Evolutionary conservation across 2,329 filamentous ascomycete genomes (phyloP), one percentile per base, ranked within the genome.

Genomic region (Aspergillus neotritici): DNA sequence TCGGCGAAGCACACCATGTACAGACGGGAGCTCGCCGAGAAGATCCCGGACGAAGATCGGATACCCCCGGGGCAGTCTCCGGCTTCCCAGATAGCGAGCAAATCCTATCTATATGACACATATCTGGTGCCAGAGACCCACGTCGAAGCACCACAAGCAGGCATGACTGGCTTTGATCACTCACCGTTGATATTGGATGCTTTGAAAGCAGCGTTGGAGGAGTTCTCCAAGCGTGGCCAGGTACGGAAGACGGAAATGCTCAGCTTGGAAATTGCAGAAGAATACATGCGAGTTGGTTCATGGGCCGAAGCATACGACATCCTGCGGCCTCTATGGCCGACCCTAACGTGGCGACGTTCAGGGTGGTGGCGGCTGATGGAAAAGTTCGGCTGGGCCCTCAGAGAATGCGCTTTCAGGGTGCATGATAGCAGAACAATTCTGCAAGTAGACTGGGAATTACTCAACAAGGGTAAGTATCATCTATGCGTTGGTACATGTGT

Each of bases 61-160:
- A 66, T 68, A 16, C 65, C 76, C 8, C 77, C 78, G 8, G 74
- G 70, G 8, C 73, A 78, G 58, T 76, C 74, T 14, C 73, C 78
- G 16, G 74, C 77, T 10, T 75, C 75, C 9, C 70, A 74, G 48
- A 71, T 78, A 13, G 77, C 74, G 0, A 74, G 66, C 46, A 74
- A 78, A 47, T 72, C 73, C 14, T 65, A 69, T 33, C 45, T 71
- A 11, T 83, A 83, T 52, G 80, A 83, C 50, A 76, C 72, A 4
- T 83, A 82, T 55, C 68, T 83, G 21, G 77, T 75, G 5, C 76
- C 76, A 1, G 75, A 80, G 43, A 75, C 80, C 7, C 74, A 80
- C 43, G 54, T 75, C 36, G 80, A 83, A 58, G 67, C 66, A 29
- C 69, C 75, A 10, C 47, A 71, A 13, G 52, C 68, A 42, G 71